These are phyloP conservation scores for Poa pratensis DNA, from an alignment of 176 grass and related monocot genomes.

Conservation along the genomic window DNA sequence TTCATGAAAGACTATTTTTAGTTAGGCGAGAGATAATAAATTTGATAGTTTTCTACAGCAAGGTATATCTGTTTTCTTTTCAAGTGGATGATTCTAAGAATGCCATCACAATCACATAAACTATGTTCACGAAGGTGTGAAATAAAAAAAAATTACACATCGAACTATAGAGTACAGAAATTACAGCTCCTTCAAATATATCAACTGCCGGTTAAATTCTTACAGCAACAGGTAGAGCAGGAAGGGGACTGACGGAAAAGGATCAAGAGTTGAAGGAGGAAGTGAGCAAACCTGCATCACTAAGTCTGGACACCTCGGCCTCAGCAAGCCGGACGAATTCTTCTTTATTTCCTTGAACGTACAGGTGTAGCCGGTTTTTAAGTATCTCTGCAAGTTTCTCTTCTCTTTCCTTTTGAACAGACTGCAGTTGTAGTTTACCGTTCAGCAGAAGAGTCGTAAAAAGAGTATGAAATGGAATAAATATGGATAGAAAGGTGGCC, in stretches of 20 bases:
- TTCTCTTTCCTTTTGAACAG: slow-evolving; percentile 95
- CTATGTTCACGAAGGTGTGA: background rate
- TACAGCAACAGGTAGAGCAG: slow-evolving; percentile 10
- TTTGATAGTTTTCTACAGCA: background rate
- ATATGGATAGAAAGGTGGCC: slow-evolving; percentile 13
- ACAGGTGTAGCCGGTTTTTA: slow-evolving; percentile 70
- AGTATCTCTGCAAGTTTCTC: slow-evolving; percentile 85
- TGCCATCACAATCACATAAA: slow-evolving; percentile 4
- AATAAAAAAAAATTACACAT: slow-evolving; percentile 11
- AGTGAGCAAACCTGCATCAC: slow-evolving; percentile 68
- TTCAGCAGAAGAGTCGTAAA: slow-evolving; percentile 30
- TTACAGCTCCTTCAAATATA: slow-evolving; percentile 20
- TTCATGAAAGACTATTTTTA: slow-evolving; percentile 35
- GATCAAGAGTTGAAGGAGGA: slow-evolving; percentile 4
- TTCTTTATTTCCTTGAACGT: slow-evolving; percentile 88
- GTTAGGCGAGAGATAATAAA: slow-evolving; percentile 20
- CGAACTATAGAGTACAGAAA: slow-evolving; percentile 23
- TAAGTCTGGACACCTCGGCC: slow-evolving; percentile 86
- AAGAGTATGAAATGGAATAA: slow-evolving; percentile 45
- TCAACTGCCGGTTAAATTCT: background rate
- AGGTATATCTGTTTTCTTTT: background rate
- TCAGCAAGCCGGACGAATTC: slow-evolving; percentile 69
- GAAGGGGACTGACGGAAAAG: background rate
- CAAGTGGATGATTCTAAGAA: slow-evolving; percentile 5
- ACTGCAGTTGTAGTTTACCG: slow-evolving; percentile 46